Base-by-base conservation (phyloP, 441 rosid species). In the Gossypium lobatum region DNA sequence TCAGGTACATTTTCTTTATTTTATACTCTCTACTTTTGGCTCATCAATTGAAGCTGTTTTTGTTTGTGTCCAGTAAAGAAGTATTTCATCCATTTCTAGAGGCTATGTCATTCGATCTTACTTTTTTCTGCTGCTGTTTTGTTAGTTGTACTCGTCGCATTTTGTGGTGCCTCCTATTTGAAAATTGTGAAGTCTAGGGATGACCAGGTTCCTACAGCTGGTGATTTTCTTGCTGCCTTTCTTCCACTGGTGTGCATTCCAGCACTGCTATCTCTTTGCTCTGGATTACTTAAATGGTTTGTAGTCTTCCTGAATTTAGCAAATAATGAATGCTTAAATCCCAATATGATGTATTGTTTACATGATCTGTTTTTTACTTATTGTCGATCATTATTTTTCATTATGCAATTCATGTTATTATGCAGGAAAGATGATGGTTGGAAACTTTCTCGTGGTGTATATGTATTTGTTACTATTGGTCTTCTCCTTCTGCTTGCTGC, bases 401-500 rank as follows among this genome's bases (percentile, higher is more conserved):
- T 20, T 18, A 13, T 73, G 54, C 16, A 37, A 23, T 18, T 54
- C 5, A 53, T 52, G 6, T 62, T 52, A 65, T 37, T 79, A 79
- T 85, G 76, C 95, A 95, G 99, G 99, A 96, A 93, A 85, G 99
- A 96, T 75, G 99, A 96, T 79, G 87, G 82, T 81, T 96, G 99
- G 99, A 96, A 84, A 80, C 87, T 96, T 66, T 96, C 99, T 77
- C 93, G 84, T 73, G 98, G 97, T 75, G 98, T 89, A 70, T 88
- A 88, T 83, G 84, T 88, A 53, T 96, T 96, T 81, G 85, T 96
- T 78, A 74, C 79, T 68, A 88, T 96, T 73, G 98, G 99, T 75
- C 97, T 96, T 83, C 91, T 93, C 73, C 98, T 96, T 73, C 89
- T 95, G 76, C 93, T 95, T 80, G 92, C 95, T 84, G 98, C 99